Evolutionary conservation across 768 basidiomycete species (phyloP).

Genomic region (Dacryopinax primogenitus): DNA sequence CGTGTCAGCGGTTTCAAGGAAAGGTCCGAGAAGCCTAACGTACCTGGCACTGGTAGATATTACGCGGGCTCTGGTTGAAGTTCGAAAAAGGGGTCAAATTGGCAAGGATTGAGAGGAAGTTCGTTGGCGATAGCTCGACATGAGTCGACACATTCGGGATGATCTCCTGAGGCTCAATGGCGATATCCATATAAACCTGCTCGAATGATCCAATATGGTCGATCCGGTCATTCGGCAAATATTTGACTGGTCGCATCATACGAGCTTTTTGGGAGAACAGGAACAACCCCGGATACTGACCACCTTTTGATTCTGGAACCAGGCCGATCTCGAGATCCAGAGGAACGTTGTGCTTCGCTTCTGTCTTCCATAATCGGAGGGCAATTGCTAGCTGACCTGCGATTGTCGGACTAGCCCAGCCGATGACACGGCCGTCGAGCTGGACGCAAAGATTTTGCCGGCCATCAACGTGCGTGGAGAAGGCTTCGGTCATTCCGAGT

Average conservation of each 20-base stretch:
- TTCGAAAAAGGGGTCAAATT: conserved; percentile 98
- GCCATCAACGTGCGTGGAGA: conserved; percentile 61
- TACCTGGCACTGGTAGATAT: conserved; percentile 89
- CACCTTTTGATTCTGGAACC: conserved; percentile 78
- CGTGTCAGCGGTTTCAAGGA: neutral
- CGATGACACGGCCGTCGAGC: conserved; percentile 88
- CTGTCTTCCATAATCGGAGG: conserved; percentile 90
- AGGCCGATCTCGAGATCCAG: conserved; percentile 89
- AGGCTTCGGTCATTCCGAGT: conserved; percentile 90
- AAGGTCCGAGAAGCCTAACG: conserved; percentile 9
- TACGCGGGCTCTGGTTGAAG: conserved; percentile 93
- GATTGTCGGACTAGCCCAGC: conserved; percentile 70
- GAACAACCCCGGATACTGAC: conserved; percentile 93
- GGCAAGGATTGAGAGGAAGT: conserved; percentile 90
- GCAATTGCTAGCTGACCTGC: conserved; percentile 70
- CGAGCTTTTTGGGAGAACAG: conserved; percentile 74
- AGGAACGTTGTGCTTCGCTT: conserved; percentile 65
- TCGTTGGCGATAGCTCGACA: conserved; percentile 87
- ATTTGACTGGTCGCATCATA: conserved; percentile 98
- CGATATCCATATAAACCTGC: conserved; percentile 99
- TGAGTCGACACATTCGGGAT: conserved; percentile 66
- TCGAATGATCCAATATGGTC: conserved; percentile 95
- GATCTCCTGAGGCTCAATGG: conserved; percentile 78
- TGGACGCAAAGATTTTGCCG: conserved; percentile 74
- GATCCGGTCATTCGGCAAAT: conserved; percentile 66